Evolutionary conservation across 2,329 filamentous ascomycete species (phyloP), one percentile per base, ranked within the genome.

Genomic region (Cladosporium austrohemisphaericum): DNA sequence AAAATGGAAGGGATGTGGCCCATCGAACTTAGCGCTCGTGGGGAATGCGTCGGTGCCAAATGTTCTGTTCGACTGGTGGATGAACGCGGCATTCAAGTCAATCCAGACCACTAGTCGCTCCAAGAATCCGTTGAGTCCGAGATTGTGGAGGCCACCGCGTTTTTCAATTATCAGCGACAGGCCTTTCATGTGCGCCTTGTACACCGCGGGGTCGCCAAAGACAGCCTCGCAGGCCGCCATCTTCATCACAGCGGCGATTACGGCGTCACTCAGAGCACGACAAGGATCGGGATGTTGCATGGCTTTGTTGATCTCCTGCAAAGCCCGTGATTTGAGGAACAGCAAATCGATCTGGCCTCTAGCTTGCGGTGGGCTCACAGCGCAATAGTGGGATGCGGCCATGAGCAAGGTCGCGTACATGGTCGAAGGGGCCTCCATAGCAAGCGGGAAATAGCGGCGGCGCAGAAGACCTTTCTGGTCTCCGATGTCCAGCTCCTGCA

Each of bases 141-240:
- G 60, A 0, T 56, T 59, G 3, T 52, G 14, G 5, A 76, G 52
- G 1, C 74, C 74, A 2, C 73, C 73, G 7, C 72, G 65, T 35
- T 71, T 49, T 14, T 61, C 58, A 6, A 77, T 57, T 59, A 73
- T 70, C 20, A 62, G 58, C 32, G 54, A 49, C 32, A 76, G 58
- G 4, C 67, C 73, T 5, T 59, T 57, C 72, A 76, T 76, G 60
- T 77, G 73, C 8, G 68, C 63, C 22, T 62, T 55, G 48, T 71
- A 76, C 9, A 65, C 61, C 2, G 60, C 57, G 13, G 65, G 53
- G 10, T 65, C 65, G 13, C 73, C 73, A 54, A 70, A 73, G 57
- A 74, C 71, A 18, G 71, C 71, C 56, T 76, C 74, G 55, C 74
- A 76, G 54, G 68, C 71, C 5, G 72, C 74, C 70, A 76, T 72